These are phyloP conservation scores for Rachicladosporium sp. DNA, from an alignment of 2,329 filamentous ascomycete genomes.

Conservation along the genomic window DNA sequence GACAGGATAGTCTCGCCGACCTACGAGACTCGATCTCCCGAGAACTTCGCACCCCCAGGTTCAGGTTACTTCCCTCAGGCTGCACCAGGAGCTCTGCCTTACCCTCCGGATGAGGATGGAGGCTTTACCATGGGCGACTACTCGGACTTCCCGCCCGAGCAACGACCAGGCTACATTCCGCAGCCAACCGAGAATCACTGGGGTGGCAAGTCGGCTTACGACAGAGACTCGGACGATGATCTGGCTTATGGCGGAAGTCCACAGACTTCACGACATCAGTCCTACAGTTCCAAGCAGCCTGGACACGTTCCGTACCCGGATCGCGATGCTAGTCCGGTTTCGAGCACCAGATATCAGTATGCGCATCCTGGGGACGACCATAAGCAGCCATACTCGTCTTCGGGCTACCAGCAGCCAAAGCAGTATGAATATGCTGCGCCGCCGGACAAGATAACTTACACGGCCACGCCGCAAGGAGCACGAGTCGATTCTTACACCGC, in stretches of 20 bases:
- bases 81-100: constrained; percentile 10
- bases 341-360: constrained; percentile 13
- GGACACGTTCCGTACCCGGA: constrained; percentile 8
- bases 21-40: constrained; percentile 31
- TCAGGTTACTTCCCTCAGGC: constrained; percentile 10
- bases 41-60: constrained; percentile 1
- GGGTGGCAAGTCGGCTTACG: constrained; percentile 4
- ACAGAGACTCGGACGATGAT: constrained; percentile 15
- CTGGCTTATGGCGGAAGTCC: constrained; percentile 19
- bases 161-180: constrained; percentile 27
- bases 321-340: constrained; percentile 4
- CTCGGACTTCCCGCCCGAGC: constrained; percentile 31
- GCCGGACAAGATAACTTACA: constrained; percentile 32
- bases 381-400: constrained; percentile 13
- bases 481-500: constrained; percentile 11
- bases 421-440: constrained; percentile 28
- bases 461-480: constrained; percentile 20
- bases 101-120: constrained; percentile 14
- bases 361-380: constrained; percentile 8
- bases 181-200: constrained; percentile 9
- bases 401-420: constrained; percentile 7
- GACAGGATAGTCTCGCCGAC: constrained; percentile 19
- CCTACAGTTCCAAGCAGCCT: constrained; percentile 7
- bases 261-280: constrained; percentile 6
- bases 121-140: constrained; percentile 34